Percentiles rank a stretch among this genome's conserved stretches.
phyloP scores from a whole-genome alignment of 768 basidiomycete species.

The Lactifluus volemus region DNA sequence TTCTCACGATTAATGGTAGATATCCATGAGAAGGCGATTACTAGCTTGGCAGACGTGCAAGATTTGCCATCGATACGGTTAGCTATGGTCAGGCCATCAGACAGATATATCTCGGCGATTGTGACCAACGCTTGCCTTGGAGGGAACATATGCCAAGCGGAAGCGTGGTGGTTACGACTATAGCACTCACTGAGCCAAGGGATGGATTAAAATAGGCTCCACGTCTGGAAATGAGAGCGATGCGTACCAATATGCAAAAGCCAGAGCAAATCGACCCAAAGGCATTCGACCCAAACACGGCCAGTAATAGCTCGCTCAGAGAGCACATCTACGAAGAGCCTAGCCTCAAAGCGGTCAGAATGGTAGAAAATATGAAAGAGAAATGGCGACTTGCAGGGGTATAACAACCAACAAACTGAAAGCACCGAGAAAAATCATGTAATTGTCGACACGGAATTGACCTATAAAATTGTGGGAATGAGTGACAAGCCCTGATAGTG shows the following conservation, averaged over 20 bases:
- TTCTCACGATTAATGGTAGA: constrained; percentile 16
- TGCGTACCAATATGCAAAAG: constrained; percentile 14
- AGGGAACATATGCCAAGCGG: constrained; percentile 12
- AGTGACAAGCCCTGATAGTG: background rate
- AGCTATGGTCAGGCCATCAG: background rate
- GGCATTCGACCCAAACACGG: constrained; percentile 17
- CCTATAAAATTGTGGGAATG: background rate
- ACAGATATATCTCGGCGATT: background rate
- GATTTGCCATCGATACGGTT: background rate
- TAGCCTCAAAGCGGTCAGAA: background rate
- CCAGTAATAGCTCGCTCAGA: background rate
- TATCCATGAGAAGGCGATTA: constrained; percentile 17
- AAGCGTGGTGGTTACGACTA: constrained; percentile 8
- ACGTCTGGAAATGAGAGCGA: background rate
- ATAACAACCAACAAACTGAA: constrained; percentile 17
- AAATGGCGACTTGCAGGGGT: constrained; percentile 1
- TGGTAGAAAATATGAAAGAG: background rate
- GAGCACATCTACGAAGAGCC: constrained; percentile 12
- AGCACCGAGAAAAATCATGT: constrained; percentile 19
- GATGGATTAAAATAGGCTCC: background rate
- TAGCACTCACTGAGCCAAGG: constrained; percentile 7
- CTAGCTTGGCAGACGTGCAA: constrained; percentile 13
- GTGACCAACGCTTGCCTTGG: constrained; percentile 1
- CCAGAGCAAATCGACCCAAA: constrained; percentile 14
- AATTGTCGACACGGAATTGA: constrained; percentile 9